phyloP scores from a whole-genome alignment of 352 stramenopile genomes.

The Aphanomyces stellatus region DNA sequence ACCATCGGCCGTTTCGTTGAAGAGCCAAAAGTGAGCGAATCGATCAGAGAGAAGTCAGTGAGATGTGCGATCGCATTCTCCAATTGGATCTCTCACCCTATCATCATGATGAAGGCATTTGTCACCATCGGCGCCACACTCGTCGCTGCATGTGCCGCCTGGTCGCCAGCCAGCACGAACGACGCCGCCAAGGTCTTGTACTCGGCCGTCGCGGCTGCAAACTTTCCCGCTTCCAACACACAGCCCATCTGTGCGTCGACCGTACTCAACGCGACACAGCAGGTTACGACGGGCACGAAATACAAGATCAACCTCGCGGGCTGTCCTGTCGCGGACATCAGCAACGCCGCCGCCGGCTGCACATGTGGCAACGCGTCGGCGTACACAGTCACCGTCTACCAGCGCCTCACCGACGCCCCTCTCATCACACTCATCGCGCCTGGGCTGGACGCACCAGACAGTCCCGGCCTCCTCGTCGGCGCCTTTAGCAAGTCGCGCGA shows the following conservation, averaged over 20 bases:
- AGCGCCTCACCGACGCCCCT: neutral
- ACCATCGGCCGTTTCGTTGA: too few relatives aligned
- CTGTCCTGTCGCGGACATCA: slow-evolving; percentile 23
- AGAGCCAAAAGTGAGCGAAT: too few relatives aligned
- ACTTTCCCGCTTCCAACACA: neutral
- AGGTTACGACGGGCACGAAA: slow-evolving; percentile 47
- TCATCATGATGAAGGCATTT: too few relatives aligned
- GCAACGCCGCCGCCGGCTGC: neutral
- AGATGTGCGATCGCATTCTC: too few relatives aligned
- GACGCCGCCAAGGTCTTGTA: neutral
- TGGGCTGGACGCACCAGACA: neutral
- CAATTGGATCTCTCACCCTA: too few relatives aligned
- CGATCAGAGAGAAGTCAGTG: too few relatives aligned
- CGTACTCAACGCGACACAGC: slow-evolving; percentile 28
- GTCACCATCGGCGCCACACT: neutral
- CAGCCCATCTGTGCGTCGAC: slow-evolving; percentile 32
- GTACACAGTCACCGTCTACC: slow-evolving; percentile 6
- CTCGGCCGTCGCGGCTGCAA: neutral
- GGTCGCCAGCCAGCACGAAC: neutral
- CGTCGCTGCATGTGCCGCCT: neutral
- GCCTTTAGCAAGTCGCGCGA: neutral
- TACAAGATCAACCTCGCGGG: slow-evolving; percentile 48
- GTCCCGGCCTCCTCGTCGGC: neutral
- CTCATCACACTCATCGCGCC: neutral
- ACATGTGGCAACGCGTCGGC: neutral